phyloP scores from a whole-genome alignment of 192 early-diverging fungal genomes.

The Lobosporangium transversale region DNA sequence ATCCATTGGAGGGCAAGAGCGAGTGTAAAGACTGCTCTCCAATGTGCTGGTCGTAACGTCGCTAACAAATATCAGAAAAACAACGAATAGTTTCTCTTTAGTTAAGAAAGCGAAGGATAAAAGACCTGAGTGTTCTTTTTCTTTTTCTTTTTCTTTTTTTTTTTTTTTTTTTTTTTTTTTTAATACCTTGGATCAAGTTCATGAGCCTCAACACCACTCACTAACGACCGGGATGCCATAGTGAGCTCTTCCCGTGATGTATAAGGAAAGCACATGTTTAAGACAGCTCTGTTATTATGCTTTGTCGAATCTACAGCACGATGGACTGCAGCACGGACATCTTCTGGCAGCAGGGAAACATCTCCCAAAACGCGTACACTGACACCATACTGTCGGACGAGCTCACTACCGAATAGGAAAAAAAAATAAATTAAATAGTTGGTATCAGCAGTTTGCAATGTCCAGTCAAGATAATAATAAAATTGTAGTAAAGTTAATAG shows the following conservation, averaged over 20 bases:
- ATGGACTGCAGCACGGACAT: constrained; percentile 69
- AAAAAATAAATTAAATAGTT: neutral
- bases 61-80: constrained; percentile 31
- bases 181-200: constrained; percentile 36
- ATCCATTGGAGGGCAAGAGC: constrained; percentile 78
- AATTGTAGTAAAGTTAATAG: no score
- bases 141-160: neutral
- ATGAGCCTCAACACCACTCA: constrained; percentile 69
- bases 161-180: neutral
- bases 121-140: neutral
- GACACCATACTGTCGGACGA: constrained; percentile 76
- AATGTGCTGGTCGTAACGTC: constrained; percentile 72
- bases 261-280: constrained; percentile 95
- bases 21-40: constrained; percentile 71
- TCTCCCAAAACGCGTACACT: constrained; percentile 87
- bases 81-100: neutral
- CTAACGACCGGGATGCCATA: constrained; percentile 65
- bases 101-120: neutral
- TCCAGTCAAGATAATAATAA: no score
- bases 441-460: no score
- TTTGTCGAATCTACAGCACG: constrained; percentile 74
- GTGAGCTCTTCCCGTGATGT: constrained; percentile 93
- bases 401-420: constrained; percentile 60
- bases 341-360: constrained; percentile 68
- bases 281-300: constrained; percentile 72